Base-by-base conservation (phyloP, 768 basidiomycete species). In the Lactarius sanguifluus region DNA sequence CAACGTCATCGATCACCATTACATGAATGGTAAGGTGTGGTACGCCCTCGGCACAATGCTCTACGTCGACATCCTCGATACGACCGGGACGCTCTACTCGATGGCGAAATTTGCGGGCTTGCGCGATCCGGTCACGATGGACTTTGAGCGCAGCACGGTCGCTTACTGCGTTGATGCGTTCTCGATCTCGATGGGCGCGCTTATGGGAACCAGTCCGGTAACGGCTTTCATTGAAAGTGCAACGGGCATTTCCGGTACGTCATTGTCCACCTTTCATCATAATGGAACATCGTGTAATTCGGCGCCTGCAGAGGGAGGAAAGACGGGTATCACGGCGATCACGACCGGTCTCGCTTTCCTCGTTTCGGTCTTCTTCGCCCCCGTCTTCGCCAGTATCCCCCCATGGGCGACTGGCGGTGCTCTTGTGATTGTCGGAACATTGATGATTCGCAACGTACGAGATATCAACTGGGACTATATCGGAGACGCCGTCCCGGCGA, bases 91-190 rank as follows among this genome's bases (percentile, higher is more conserved):
- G 10, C 79, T 95, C 5, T 93, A 94, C 74, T 89, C 92, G 45
- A 94, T 95, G 92, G 90, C 91, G 61, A 92, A 90, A 75, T 94
- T 94, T 69, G 91, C 92, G 7, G 91, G 90, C n/a, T 82, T 95
- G 2, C 90, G 91, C 57, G 88, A 94, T 73, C 88, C 88, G 1
- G 84, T 91, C 16, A 93, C 92, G 30, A 80, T 92, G 64, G 92
- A 95, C 74, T 95, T 95, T 71, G 92, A 95, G 77, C 85, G 86
- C 68, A 90, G 88, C 20, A 91, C 87, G 15, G 79, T 90, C 66
- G 91, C 91, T 4, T 93, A 92, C 76, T 92, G 90, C 69, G 84
- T 92, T 32, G 91, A 92, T 71, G 91, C 91, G 0, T 87, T 92
- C 74, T 85, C 81, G 41, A 92, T 92, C 74, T 87, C 85, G 50